Evolutionary conservation across 2,329 filamentous ascomycete species (phyloP).

Genomic region (Fusarium sambucinum): DNA sequence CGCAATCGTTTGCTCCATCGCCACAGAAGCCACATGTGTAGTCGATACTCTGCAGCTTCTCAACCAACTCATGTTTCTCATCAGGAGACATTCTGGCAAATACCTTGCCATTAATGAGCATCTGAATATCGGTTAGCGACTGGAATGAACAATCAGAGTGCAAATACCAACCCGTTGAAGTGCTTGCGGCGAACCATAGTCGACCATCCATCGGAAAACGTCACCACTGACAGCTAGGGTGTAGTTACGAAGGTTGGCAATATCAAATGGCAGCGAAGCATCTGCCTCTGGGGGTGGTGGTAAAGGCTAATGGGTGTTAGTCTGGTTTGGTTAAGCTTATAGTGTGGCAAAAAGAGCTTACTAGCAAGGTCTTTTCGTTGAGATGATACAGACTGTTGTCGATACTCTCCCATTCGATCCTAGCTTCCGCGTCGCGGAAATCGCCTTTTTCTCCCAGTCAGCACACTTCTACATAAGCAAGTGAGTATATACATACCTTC

Average conservation of each 20-base stretch:
- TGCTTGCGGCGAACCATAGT: constrained; percentile 85
- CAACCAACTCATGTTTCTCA: constrained; percentile 97
- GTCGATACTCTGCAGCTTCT: constrained; percentile 95
- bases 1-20: constrained; percentile 97
- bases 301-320: constrained; percentile 67
- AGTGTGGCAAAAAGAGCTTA: constrained; percentile 49
- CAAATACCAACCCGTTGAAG: constrained; percentile 70
- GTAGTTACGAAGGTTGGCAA: constrained; percentile 85
- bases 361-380: constrained; percentile 80
- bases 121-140: constrained; percentile 60
- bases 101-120: constrained; percentile 91
- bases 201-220: constrained; percentile 95
- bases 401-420: constrained; percentile 92
- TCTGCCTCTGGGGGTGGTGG: constrained; percentile 78
- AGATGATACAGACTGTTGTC: constrained; percentile 84
- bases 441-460: constrained; percentile 65
- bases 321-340: background rate
- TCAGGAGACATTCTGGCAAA: constrained; percentile 99
- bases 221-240: constrained; percentile 91
- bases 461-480: background rate
- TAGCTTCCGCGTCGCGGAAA: constrained; percentile 77
- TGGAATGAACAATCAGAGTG: background rate
- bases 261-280: constrained; percentile 86
- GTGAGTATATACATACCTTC: constrained; percentile 65
- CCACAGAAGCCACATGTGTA: constrained; percentile 97